These are phyloP conservation scores for Mortierella sp. DNA, from an alignment of 371 early-diverging fungal species.

Conservation along the genomic window DNA sequence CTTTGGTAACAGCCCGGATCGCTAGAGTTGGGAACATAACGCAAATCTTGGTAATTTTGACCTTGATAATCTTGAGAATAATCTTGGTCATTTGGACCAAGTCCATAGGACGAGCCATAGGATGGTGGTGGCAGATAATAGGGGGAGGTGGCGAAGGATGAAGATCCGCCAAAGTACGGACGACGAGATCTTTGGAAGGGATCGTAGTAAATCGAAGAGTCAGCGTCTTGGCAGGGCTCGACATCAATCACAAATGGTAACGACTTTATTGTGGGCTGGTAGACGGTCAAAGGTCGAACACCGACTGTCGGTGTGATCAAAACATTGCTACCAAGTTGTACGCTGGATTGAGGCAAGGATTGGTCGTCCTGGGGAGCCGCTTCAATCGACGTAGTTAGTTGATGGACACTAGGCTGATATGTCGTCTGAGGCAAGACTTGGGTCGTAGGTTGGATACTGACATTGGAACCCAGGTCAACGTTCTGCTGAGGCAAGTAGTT, in stretches of 20 bases:
- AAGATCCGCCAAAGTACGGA: not conserved
- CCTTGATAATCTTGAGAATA: too few relatives aligned
- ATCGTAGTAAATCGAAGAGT: not conserved
- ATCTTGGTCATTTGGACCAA: too few relatives aligned
- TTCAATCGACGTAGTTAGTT: constrained; percentile 25
- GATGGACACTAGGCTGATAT: constrained; percentile 36
- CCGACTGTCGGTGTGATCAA: constrained; percentile 25
- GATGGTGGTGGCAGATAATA: too few relatives aligned
- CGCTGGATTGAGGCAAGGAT: constrained; percentile 41
- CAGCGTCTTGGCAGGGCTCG: constrained; percentile 13
- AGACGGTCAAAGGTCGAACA: constrained; percentile 32
- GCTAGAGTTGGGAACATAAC: too few relatives aligned
- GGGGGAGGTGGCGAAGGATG: not conserved
- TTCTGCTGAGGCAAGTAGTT: constrained; percentile 22
- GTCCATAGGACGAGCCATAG: not conserved
- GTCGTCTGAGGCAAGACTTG: constrained; percentile 41
- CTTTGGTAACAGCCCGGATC: not conserved
- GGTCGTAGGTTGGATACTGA: constrained; percentile 37
- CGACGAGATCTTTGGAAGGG: not conserved
- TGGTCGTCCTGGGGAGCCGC: constrained; percentile 29
- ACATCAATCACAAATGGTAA: constrained; percentile 36
- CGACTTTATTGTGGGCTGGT: constrained; percentile 32
- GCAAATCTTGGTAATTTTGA: too few relatives aligned
- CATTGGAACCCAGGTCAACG: constrained; percentile 35
- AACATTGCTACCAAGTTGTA: constrained; percentile 31